phyloP scores from a whole-genome alignment of 306 rosid species.

The Calophaca sinica region DNA sequence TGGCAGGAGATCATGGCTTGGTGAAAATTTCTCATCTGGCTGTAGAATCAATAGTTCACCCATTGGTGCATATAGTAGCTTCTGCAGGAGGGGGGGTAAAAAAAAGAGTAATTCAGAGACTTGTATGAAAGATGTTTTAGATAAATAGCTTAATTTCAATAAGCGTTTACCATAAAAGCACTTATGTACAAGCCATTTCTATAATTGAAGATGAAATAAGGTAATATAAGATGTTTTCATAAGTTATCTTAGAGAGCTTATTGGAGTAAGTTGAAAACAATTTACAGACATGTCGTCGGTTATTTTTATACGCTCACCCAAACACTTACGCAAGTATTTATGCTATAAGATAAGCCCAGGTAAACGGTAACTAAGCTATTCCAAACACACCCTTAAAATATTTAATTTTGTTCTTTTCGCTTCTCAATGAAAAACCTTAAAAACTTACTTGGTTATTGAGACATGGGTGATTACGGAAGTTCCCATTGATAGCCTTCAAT shows the following conservation, averaged over 20 bases:
- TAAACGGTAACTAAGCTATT: no score
- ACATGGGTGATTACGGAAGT: slow-evolving; percentile 89
- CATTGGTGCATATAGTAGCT: slow-evolving; percentile 82
- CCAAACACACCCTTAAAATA: no score
- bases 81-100: slow-evolving; percentile 69
- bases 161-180: no score
- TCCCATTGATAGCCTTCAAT: slow-evolving; percentile 85
- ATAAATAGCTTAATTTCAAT: background rate
- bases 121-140: background rate
- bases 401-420: background rate
- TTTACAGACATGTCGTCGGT: no score
- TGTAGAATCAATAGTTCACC: slow-evolving; percentile 89
- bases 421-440: background rate
- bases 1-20: slow-evolving; percentile 85
- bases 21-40: slow-evolving; percentile 90
- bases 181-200: no score
- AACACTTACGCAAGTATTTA: no score
- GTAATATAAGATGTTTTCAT: no score
- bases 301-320: no score
- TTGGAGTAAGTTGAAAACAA: no score
- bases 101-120: slow-evolving; percentile 32
- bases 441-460: slow-evolving; percentile 72
- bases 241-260: no score
- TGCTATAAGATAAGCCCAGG: no score
- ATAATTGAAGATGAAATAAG: no score